Percentiles rank a stretch among this genome's conserved stretches.
These are phyloP conservation scores for Suhomyces bribrorum DNA, from an alignment of 1,139 yeast species.

Conservation along the genomic window DNA sequence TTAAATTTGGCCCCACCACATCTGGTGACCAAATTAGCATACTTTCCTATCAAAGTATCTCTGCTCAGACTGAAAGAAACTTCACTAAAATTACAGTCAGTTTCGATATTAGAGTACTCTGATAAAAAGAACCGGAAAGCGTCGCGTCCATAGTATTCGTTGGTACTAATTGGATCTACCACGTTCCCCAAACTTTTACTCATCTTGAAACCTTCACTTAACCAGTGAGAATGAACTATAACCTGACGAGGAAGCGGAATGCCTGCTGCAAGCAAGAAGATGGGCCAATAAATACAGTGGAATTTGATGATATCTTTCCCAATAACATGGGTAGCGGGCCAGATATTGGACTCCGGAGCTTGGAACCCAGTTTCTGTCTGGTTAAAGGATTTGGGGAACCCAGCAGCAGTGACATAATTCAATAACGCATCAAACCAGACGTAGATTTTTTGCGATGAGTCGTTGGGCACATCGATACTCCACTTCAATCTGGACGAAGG, in stretches of 20 bases:
- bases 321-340: constrained; percentile 78
- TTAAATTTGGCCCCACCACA: constrained; percentile 71
- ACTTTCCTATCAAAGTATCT: constrained; percentile 73
- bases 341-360: constrained; percentile 21
- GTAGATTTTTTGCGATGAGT: constrained; percentile 74
- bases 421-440: constrained; percentile 97
- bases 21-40: constrained; percentile 76
- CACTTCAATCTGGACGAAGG: constrained; percentile 76
- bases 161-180: constrained; percentile 79
- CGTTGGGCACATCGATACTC: constrained; percentile 91
- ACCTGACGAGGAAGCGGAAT: constrained; percentile 69
- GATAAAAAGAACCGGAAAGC: constrained; percentile 73
- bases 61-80: constrained; percentile 57
- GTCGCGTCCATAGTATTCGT: constrained; percentile 68
- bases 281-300: constrained; percentile 95
- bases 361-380: constrained; percentile 3
- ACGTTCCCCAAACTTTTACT: constrained; percentile 92
- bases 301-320: constrained; percentile 91
- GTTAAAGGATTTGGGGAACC: constrained; percentile 47
- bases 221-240: constrained; percentile 94
- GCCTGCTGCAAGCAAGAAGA: constrained; percentile 81
- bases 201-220: constrained; percentile 88
- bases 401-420: constrained; percentile 77
- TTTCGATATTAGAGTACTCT: constrained; percentile 71
- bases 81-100: constrained; percentile 79